These are phyloP conservation scores for Auricularia sp. DNA, from an alignment of 768 basidiomycete species.

Conservation along the genomic window DNA sequence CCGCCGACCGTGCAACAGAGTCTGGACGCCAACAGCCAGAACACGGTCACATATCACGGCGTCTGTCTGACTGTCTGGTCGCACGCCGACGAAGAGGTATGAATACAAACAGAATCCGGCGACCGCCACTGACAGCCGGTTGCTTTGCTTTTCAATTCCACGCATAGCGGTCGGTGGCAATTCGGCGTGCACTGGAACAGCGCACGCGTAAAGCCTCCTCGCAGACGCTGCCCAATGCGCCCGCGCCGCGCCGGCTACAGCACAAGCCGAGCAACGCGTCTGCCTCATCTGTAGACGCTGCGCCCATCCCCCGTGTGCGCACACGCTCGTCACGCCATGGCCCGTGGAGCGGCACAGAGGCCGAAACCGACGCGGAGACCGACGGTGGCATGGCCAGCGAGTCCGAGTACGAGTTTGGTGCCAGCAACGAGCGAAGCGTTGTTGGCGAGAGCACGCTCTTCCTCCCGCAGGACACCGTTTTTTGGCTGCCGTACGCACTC, in stretches of 20 bases:
- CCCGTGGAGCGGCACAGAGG: conserved; percentile 51
- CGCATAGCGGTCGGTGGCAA: conserved; percentile 54
- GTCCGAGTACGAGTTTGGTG: conserved; percentile 36
- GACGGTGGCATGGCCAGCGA: conserved; percentile 61
- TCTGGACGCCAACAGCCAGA: conserved; percentile 27
- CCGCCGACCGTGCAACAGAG: conserved; percentile 40
- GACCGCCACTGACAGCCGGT: neutral
- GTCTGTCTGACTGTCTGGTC: conserved; percentile 95
- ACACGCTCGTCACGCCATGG: conserved; percentile 43
- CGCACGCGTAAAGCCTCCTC: conserved; percentile 59
- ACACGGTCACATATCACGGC: conserved; percentile 71
- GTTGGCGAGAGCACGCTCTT: conserved; percentile 85
- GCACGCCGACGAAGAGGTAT: conserved; percentile 71
- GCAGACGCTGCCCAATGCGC: conserved; percentile 61
- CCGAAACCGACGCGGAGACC: conserved; percentile 52
- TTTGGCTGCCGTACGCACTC: conserved; percentile 90
- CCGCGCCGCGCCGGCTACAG: neutral
- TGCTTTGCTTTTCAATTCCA: too few relatives aligned
- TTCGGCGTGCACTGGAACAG: conserved; percentile 73
- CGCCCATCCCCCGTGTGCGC: neutral
- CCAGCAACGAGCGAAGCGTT: conserved; percentile 66
- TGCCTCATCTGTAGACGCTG: neutral
- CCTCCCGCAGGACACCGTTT: conserved; percentile 80
- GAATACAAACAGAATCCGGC: neutral
- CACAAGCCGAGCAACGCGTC: conserved; percentile 1